A percentile compares a stretch with the other conserved stretches of the same genome.
Conservation (phyloP, 2,329 filamentous ascomycete genomes). For the Sarocladium brachiariae region DNA sequence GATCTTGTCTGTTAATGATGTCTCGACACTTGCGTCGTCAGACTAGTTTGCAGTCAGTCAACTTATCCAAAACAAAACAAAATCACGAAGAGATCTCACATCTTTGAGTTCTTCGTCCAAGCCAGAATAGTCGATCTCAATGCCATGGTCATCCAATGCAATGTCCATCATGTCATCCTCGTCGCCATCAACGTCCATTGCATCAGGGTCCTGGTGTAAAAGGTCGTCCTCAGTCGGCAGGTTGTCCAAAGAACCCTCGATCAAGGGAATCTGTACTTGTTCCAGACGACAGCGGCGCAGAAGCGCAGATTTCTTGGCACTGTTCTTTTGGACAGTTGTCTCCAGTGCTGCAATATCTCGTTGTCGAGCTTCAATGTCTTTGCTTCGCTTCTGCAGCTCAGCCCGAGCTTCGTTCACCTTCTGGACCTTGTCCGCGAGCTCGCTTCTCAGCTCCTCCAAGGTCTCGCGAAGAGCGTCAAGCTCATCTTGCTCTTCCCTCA, state of each 20-base stretch:
- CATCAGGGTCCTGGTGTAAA: constrained; percentile 70
- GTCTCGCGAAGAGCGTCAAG: constrained; percentile 68
- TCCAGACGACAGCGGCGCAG: constrained; percentile 89
- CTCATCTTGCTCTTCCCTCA: constrained; percentile 67
- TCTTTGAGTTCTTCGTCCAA: constrained; percentile 78
- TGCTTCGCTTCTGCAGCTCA: constrained; percentile 77
- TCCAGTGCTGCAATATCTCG: constrained; percentile 76
- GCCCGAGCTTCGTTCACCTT: constrained; percentile 71
- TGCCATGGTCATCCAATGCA: constrained; percentile 81
- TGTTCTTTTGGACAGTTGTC: constrained; percentile 77
- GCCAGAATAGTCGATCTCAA: constrained; percentile 76
- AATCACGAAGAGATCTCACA: constrained; percentile 39
- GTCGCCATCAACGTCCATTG: constrained; percentile 81
- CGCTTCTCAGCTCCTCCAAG: constrained; percentile 60
- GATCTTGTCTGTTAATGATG: constrained; percentile 72
- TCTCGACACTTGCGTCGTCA: constrained; percentile 64
- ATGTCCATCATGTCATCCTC: constrained; percentile 54
- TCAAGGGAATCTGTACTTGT: constrained; percentile 79
- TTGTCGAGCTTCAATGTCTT: constrained; percentile 66
- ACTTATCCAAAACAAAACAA: background rate
- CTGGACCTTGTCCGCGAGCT: constrained; percentile 62
- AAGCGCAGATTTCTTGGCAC: constrained; percentile 73
- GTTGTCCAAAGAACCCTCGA: constrained; percentile 69
- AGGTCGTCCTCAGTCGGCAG: constrained; percentile 83
- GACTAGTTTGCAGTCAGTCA: constrained; percentile 42